Conservation (phyloP, 164 flowering plant genomes). For the Annona cherimola region DNA sequence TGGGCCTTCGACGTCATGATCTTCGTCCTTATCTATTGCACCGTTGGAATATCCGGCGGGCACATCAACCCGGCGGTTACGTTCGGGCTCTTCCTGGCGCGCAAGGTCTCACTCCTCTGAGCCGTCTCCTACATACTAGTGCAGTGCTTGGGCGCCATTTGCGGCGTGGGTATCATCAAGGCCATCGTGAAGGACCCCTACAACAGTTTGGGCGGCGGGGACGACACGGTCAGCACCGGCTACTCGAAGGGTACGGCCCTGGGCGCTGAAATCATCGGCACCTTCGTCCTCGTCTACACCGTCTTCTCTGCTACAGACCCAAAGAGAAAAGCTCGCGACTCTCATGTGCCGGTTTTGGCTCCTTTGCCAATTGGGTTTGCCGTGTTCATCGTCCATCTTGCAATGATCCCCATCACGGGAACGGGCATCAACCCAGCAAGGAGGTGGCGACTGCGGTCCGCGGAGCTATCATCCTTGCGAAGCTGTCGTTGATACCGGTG, state of each 20-base stretch:
- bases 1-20: constrained; percentile 49
- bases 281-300: too few species aligned
- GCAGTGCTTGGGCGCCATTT: constrained; percentile 43
- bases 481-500: too few species aligned
- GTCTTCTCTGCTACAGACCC: too few species aligned
- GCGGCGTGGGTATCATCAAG: constrained; percentile 40
- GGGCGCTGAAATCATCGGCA: too few species aligned
- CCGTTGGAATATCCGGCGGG: constrained; percentile 45
- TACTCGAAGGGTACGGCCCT: constrained; percentile 33
- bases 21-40: constrained; percentile 42
- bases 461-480: constrained; percentile 31
- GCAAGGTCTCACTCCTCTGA: constrained; percentile 35
- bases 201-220: constrained; percentile 28
- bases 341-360: too few species aligned
- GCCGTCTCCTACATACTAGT: constrained; percentile 36
- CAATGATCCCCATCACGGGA: too few species aligned
- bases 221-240: constrained; percentile 22
- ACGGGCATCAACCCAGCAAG: too few species aligned
- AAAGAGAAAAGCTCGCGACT: too few species aligned
- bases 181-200: constrained; percentile 29
- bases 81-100: constrained; percentile 39
- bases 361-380: too few species aligned
- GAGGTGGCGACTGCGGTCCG: constrained; percentile 43
- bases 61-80: constrained; percentile 50
- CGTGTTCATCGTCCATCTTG: too few species aligned